Base-by-base conservation (phyloP, 169 alveolate genomes). In the Cryptosporidium ubiquitum region DNA sequence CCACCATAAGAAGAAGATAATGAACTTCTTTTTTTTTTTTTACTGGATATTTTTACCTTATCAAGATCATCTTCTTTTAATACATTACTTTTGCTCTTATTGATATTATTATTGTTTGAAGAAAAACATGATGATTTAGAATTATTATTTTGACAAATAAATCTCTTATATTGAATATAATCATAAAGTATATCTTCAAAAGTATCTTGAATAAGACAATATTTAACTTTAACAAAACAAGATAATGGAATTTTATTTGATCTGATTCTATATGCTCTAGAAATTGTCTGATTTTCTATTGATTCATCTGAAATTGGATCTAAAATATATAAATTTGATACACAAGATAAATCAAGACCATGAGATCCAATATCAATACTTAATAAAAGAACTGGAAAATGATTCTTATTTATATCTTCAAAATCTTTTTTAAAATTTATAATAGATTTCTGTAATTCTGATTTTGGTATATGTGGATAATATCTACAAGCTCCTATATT, bases 211-310 rank as follows among this genome's bases (percentile, higher is more conserved):
- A 75, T 68, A 9, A 75, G 35, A 29, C 86, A 75, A 60, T 75
- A 75, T 16, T 52, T 75, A 58, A 75, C 86, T n/a, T 75, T 75
- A 20, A 75, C 73, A 33, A 14, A 47, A n/a, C 20, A 47, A 33
- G 57, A 47, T 2, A 18, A 51, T n/a, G 71, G 14, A 20, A 3
- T 7, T 7, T 3, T 6, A 20, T 5, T 60, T 12, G 58, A 35
- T 60, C 86, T 75, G 7, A 75, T 75, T 60, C 86, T 58, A 58
- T 75, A 58, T 31, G 86, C 86, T 60, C 86, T 75, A 10, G 86
- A 55, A 57, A 75, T 75, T 20, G 86, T 75, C 2, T 75, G 86
- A 18, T 60, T 75, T 37, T 75, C 86, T 58, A 75, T 60, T 2
- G 74, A 55, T 55, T 75, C 86, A 60, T 75, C 73, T 10, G 73